phyloP scores from a whole-genome alignment of 306 rosid species.

The Sesbania bispinosa region DNA sequence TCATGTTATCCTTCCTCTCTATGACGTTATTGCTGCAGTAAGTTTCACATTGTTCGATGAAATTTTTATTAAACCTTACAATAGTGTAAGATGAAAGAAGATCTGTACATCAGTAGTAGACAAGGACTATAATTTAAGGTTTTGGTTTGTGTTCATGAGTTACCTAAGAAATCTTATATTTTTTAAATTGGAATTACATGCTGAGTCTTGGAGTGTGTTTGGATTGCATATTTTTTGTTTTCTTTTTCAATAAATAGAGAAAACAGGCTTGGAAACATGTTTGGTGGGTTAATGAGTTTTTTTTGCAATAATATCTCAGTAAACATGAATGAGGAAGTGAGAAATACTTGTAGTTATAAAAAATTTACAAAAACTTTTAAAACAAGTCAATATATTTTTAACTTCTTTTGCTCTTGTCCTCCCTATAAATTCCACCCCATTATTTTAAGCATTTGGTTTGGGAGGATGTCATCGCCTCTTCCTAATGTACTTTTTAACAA shows the following conservation, averaged over 20 bases:
- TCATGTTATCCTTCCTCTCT: conserved; percentile 71
- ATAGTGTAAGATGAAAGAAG: neutral
- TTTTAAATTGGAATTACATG: neutral
- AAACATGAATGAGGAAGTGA: neutral
- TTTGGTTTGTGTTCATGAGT: neutral
- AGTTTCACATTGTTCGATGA: conserved; percentile 27
- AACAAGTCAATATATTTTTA: neutral
- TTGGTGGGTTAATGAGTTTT: neutral
- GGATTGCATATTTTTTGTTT: neutral
- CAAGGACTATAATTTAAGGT: neutral
- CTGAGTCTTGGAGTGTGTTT: neutral
- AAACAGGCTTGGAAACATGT: neutral
- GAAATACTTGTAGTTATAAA: neutral
- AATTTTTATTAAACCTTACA: neutral
- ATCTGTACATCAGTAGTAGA: neutral
- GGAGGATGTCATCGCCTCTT: neutral
- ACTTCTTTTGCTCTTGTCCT: neutral
- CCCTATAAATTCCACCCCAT: neutral
- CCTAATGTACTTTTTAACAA: neutral
- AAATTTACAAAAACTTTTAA: neutral
- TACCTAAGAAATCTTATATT: neutral
- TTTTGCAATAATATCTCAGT: neutral
- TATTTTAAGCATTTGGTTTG: neutral
- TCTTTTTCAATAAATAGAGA: neutral
- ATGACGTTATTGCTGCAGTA: conserved; percentile 78